Conservation (phyloP, 805 yeast species). For the Komagataella phaffii region DNA sequence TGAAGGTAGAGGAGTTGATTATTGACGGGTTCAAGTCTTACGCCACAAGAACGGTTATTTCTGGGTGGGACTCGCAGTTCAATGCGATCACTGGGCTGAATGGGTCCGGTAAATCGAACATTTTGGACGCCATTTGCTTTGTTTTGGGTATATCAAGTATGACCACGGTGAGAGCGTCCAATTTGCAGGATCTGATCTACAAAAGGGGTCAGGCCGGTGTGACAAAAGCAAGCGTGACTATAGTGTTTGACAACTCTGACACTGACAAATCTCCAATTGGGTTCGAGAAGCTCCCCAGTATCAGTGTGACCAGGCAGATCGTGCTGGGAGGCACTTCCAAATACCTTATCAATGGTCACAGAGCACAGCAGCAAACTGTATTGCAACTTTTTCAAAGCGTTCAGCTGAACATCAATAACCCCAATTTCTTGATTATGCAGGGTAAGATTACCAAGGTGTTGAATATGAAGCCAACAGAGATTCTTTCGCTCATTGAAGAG, state of each 20-base stretch:
- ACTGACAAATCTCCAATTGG: conserved; percentile 73
- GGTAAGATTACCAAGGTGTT: conserved; percentile 95
- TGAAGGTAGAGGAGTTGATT: conserved; percentile 93
- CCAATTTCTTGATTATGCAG: conserved; percentile 96
- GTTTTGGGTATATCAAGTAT: conserved; percentile 94
- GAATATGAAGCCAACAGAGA: conserved; percentile 90
- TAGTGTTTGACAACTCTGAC: conserved; percentile 84
- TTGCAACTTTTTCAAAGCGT: conserved; percentile 85
- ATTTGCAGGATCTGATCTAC: conserved; percentile 85
- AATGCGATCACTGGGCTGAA: conserved; percentile 96
- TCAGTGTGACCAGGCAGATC: conserved; percentile 86
- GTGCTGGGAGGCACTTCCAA: conserved; percentile 86
- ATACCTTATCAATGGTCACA: conserved; percentile 87
- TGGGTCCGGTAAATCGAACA: conserved; percentile 96
- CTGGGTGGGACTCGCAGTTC: conserved; percentile 93
- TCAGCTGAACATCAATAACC: conserved; percentile 91
- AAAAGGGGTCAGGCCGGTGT: conserved; percentile 98
- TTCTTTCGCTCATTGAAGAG: conserved; percentile 84
- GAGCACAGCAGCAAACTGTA: conserved; percentile 91
- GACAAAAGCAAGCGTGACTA: conserved; percentile 92
- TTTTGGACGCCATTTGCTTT: conserved; percentile 92
- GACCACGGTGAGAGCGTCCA: conserved; percentile 91
- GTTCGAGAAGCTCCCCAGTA: conserved; percentile 61
- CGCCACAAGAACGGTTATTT: conserved; percentile 89
- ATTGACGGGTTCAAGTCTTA: conserved; percentile 97